Evolutionary conservation across 2,329 filamentous ascomycete species (phyloP).

Genomic region (Trichoderma pleuroti): DNA sequence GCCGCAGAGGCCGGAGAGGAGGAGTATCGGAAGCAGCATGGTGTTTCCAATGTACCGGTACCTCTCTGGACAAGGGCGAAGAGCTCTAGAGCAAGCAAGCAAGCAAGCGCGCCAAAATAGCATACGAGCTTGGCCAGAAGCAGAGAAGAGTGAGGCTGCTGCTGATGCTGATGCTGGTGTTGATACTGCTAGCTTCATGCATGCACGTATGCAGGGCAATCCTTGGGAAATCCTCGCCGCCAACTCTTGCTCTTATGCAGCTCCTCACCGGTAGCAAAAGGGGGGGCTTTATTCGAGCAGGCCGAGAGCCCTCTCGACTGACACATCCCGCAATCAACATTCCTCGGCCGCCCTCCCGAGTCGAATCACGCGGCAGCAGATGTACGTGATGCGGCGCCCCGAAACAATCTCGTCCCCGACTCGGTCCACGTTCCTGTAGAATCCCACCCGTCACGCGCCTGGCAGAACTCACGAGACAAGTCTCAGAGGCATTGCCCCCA

Average conservation of each 20-base stretch:
- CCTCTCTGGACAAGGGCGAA: background rate
- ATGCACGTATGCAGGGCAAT: background rate
- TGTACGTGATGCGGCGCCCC: background rate
- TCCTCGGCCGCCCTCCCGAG: background rate
- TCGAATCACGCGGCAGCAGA: slow-evolving; percentile 1
- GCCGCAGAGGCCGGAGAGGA: slow-evolving; percentile 5
- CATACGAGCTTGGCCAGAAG: background rate
- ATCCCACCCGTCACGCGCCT: background rate
- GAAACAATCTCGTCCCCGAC: background rate
- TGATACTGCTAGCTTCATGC: background rate
- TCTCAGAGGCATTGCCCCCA: background rate
- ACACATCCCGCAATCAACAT: background rate
- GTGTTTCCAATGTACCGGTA: background rate
- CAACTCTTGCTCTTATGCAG: slow-evolving; percentile 4
- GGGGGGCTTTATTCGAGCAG: background rate
- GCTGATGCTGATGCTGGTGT: background rate
- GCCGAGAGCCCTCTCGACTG: background rate
- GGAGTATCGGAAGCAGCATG: background rate
- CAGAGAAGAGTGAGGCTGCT: background rate
- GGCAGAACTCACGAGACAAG: background rate
- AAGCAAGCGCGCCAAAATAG: background rate
- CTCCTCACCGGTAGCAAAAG: background rate
- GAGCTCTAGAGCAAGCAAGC: background rate
- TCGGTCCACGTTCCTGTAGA: background rate
- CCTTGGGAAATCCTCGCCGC: background rate